These are phyloP conservation scores for Hanseniaspora gamundiae DNA, from an alignment of 1,139 yeast species.

Conservation along the genomic window DNA sequence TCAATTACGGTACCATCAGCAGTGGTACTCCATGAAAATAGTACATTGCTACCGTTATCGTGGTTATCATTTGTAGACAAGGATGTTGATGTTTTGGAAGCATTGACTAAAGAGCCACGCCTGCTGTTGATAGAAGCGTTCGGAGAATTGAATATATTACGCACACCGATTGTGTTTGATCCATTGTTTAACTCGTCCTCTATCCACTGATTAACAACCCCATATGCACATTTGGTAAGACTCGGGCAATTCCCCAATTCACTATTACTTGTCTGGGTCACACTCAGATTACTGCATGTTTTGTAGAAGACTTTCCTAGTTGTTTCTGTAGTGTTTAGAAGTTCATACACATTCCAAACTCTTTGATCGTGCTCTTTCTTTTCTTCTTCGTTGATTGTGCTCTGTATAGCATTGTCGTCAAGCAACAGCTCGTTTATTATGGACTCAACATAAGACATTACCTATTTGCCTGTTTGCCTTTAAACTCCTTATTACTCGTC, in stretches of 20 bases:
- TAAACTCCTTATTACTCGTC: too few species aligned
- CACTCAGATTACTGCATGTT: background rate
- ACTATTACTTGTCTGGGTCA: background rate
- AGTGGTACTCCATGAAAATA: background rate
- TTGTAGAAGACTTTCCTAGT: background rate
- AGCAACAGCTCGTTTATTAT: background rate
- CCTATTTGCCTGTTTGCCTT: too few species aligned
- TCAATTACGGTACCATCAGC: too few species aligned
- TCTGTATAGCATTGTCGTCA: background rate
- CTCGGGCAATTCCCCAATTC: too few species aligned
- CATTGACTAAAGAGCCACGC: too few species aligned
- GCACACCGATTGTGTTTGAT: background rate
- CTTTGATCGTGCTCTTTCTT: background rate
- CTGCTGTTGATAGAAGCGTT: too few species aligned
- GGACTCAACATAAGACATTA: background rate
- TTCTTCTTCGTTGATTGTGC: background rate
- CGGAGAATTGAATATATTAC: background rate
- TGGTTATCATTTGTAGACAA: background rate
- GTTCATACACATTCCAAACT: background rate
- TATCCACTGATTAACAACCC: background rate
- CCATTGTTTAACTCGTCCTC: background rate
- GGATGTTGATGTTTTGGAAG: background rate
- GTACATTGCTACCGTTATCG: background rate
- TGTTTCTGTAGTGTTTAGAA: background rate
- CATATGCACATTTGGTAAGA: background rate